Evolutionary conservation across 371 early-diverging fungal genomes (phyloP), one percentile per base, ranked within the genome.

Genomic region (Actinomortierella ambigua): DNA sequence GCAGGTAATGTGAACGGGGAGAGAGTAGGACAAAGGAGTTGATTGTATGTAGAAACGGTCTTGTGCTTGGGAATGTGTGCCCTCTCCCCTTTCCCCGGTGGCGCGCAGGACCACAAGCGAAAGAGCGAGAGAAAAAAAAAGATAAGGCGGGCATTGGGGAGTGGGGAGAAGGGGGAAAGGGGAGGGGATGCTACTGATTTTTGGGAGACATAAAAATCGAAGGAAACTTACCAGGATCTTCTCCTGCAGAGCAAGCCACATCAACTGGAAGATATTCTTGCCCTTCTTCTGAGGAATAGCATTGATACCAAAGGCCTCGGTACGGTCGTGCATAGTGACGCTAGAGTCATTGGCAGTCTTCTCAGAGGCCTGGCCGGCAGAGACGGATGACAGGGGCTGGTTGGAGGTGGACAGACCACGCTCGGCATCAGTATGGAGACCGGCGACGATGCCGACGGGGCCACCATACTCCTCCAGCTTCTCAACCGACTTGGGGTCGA

Each of bases 181-280:
- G n/a, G n/a, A n/a, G 34, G 34, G 4, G 34, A 34, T 34, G 34
- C 22, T 14, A 17, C 54, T 23, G 24, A 15, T 17, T 15, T 34
- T 52, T 18, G 28, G 18, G 28, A 52, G 18, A 28, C 53, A 6
- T 5, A 23, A 8, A 27, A n/a, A n/a, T n/a, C n/a, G 34, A 34
- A 11, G 11, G 7, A 34, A 34, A 34, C 79, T 76, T 79, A 87
- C 89, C 63, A 94, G 68, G 63, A 90, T 92, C 80, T 94, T 94
- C 62, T 95, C 95, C 55, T 93, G 85, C 24, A 94, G 79, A 4
- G 93, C 93, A 52, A 89, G 86, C 88, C 91, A 89, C 84, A 92
- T 90, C 17, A 93, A 78, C 26, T 85, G 77, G 34, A 91, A 81
- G 42, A 93, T 83, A 42, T 79, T 80, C 61, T 91, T 91, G 56